A percentile compares a stretch with the other conserved stretches of the same genome.
Conservation (phyloP, 2,329 filamentous ascomycete species). For the Samsoniella hepiali region DNA sequence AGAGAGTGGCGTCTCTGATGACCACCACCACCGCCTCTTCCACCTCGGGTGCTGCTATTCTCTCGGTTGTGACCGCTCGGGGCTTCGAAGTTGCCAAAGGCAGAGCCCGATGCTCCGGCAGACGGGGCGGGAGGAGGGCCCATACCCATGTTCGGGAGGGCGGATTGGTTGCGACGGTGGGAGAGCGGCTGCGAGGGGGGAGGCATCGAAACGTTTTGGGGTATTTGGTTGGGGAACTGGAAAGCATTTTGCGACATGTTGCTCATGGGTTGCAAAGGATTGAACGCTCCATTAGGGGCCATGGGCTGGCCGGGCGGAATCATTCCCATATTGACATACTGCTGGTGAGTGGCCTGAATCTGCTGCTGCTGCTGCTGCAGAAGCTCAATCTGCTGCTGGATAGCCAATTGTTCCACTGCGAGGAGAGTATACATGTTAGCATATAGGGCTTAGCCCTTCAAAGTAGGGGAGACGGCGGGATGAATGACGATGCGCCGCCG, state of each 20-base stretch:
- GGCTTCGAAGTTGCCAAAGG: slow-evolving; percentile 75
- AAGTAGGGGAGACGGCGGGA: neutral
- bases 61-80: slow-evolving; percentile 60
- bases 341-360: slow-evolving; percentile 92
- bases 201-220: slow-evolving; percentile 70
- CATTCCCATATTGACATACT: slow-evolving; percentile 97
- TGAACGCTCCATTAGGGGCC: slow-evolving; percentile 67
- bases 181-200: slow-evolving; percentile 73
- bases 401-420: slow-evolving; percentile 92
- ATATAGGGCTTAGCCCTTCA: neutral
- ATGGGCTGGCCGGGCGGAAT: slow-evolving; percentile 78
- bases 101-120: slow-evolving; percentile 76
- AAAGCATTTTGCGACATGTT: slow-evolving; percentile 80
- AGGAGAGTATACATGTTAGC: slow-evolving; percentile 18
- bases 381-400: slow-evolving; percentile 97
- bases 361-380: slow-evolving; percentile 98
- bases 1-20: slow-evolving; percentile 94
- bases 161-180: slow-evolving; percentile 97
- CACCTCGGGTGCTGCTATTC: slow-evolving; percentile 48
- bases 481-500: neutral
- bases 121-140: slow-evolving; percentile 87
- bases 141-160: slow-evolving; percentile 87
- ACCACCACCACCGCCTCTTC: slow-evolving; percentile 58
- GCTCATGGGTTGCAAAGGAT: slow-evolving; percentile 75
- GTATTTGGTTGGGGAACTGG: slow-evolving; percentile 80